A percentile compares a stretch with the other conserved stretches of the same genome.
Evolutionary conservation across 768 basidiomycete genomes (phyloP).

Genomic region (Ramaria sp.): DNA sequence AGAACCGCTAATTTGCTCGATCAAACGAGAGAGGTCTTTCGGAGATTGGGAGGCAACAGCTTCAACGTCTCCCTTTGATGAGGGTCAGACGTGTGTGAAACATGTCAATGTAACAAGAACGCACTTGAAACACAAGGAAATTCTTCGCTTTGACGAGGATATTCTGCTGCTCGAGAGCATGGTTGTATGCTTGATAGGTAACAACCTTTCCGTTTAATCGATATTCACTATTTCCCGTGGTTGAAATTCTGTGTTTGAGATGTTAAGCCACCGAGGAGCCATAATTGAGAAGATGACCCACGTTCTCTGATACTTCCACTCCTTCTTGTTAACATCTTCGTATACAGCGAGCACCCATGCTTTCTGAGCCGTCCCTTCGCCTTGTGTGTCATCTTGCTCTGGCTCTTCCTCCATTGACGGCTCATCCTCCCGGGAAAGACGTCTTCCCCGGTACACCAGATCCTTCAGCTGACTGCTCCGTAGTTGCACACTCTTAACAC

Average conservation of each 20-base stretch:
- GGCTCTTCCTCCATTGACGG: conserved; percentile 33
- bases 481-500: conserved; percentile 88
- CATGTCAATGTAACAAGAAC: neutral
- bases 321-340: conserved; percentile 61
- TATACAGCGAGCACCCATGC: conserved; percentile 96
- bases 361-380: conserved; percentile 79
- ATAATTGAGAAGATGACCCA: conserved; percentile 30
- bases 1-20: conserved; percentile 94
- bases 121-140: conserved; percentile 87
- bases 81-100: conserved; percentile 8
- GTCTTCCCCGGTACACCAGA: conserved; percentile 86
- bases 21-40: conserved; percentile 76
- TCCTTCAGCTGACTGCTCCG: conserved; percentile 91
- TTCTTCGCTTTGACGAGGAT: conserved; percentile 99
- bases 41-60: conserved; percentile 93
- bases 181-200: conserved; percentile 82
- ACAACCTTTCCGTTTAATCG: conserved; percentile 72
- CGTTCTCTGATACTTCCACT: conserved; percentile 90
- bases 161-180: conserved; percentile 78
- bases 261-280: neutral
- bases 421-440: conserved; percentile 43
- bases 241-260: conserved; percentile 58
- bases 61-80: conserved; percentile 79
- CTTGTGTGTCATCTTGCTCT: conserved; percentile 43
- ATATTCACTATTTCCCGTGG: conserved; percentile 83